These are phyloP conservation scores for Lecanoromycetidae sp. DNA, from an alignment of 2,329 filamentous ascomycete genomes.

Conservation along the genomic window DNA sequence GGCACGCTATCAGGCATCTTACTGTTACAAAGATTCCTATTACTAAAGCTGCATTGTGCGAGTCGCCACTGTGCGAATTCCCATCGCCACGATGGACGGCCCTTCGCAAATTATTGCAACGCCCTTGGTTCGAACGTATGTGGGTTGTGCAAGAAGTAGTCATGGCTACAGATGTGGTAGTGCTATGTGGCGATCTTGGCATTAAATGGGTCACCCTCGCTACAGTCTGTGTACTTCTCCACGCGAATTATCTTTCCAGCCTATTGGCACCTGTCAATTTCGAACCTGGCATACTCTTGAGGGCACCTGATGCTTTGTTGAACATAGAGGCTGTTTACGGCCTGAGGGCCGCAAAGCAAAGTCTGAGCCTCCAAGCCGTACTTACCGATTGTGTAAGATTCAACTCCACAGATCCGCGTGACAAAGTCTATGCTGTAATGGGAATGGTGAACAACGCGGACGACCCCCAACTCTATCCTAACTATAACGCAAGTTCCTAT, in stretches of 20 bases:
- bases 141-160: conserved; percentile 10
- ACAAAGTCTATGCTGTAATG: conserved; percentile 2
- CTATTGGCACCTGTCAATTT: not conserved
- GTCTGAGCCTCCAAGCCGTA: not conserved
- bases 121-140: conserved; percentile 9
- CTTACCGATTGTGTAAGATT: not conserved
- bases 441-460: not conserved
- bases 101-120: conserved; percentile 1
- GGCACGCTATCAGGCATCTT: not conserved
- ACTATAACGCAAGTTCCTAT: not conserved
- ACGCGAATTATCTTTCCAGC: not conserved
- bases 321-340: not conserved
- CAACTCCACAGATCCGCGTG: conserved; percentile 1
- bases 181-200: not conserved
- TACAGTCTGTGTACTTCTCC: not conserved
- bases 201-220: not conserved
- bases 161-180: not conserved
- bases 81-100: not conserved
- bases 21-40: not conserved
- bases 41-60: not conserved
- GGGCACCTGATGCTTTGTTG: not conserved
- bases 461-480: not conserved
- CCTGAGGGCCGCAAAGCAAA: not conserved
- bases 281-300: not conserved
- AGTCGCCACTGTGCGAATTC: not conserved